Base-by-base conservation (phyloP, 164 flowering plant species). In the Platanus orientalis region DNA sequence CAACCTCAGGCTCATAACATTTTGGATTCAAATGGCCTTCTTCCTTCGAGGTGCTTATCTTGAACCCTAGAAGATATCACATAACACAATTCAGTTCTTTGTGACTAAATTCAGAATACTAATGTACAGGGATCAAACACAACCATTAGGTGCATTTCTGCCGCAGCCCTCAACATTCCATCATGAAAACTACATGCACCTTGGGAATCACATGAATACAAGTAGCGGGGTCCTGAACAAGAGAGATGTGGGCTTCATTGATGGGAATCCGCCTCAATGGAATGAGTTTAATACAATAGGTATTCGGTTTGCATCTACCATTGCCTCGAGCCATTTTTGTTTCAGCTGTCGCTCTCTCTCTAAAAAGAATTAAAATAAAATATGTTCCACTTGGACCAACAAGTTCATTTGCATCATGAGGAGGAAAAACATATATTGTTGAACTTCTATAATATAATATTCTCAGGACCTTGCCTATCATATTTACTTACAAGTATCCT, bases 11-110 rank as follows among this genome's bases (percentile, higher is more conserved):
- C 75, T 42, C 21, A 72, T 10, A 72, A 75, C 53, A 70, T 78
- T 53, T 63, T 75, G 73, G 74, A 71, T 58, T 68, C 81, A 19
- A 78, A 79, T 74, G 80, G 75, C n/a, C 75, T 77, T 36, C 73
- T 79, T 66, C 81, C 83, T 0, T 2, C 62, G 13, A 75, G 81
- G 86, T 82, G 34, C 51, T 54, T 39, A 1, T 27, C 16, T 69
- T n/a, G n/a, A 49, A 63, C 16, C 50, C 16, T 40, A n/a, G n/a
- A n/a, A n/a, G 51, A 60, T 20, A 28, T 45, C 45, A 21, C 34
- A 23, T 48, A 3, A 19, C 23, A 6, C 7, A 4, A 24, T 7
- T 26, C 11, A 40, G 4, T 10, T 16, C 2, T 12, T 12, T 16
- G 23, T 5, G 7, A 25, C 10, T 26, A 40, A 52, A 24, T 9